Base-by-base conservation (phyloP, 768 basidiomycete genomes). In the Paxillus involutus region DNA sequence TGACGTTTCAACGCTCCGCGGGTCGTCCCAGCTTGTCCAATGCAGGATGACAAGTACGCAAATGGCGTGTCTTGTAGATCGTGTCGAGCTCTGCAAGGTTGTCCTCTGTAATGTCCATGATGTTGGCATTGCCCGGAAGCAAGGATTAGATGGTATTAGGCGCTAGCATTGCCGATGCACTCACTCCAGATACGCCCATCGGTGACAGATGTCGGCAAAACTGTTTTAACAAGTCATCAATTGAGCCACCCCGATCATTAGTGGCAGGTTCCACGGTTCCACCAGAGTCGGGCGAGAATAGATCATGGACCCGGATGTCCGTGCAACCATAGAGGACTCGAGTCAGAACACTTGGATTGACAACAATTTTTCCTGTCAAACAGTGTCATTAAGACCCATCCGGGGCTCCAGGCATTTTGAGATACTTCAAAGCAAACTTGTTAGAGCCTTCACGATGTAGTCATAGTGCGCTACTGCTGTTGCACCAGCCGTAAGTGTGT, bases 21-120 rank as follows among this genome's bases (percentile, higher is more conserved):
- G 77, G 55, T 32, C n/a, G 19, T 82, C 84, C 77, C 77, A 84
- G 45, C 81, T 80, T 44, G 82, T 79, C 83, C 81, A 84, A 55
- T 21, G 67, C 64, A n/a, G 84, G 84, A 59, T 78, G 75, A 70
- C 84, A 85, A 39, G 76, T 81, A 49, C 85, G 79, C 79, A 83
- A 82, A 21, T 21, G 21, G 21, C 66, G 63, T 1, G 75, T 79
- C 72, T 86, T 81, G 68, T 85, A 76, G 47, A 88, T 82, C 14
- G 63, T 65, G 37, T 80, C 70, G 24, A 89, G 74, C 63, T 82
- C 75, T 37, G 71, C 58, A 32, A 89, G 70, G 53, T 88, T 87
- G 45, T 82, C 84, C 10, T 77, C 73, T 6, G 79, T 75, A 44
- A 35, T 26, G 89, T 86, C 79, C 58, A 89, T 65, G 55, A 89